phyloP scores from a whole-genome alignment of 768 basidiomycete species.

The Guyanaporus albipodus region DNA sequence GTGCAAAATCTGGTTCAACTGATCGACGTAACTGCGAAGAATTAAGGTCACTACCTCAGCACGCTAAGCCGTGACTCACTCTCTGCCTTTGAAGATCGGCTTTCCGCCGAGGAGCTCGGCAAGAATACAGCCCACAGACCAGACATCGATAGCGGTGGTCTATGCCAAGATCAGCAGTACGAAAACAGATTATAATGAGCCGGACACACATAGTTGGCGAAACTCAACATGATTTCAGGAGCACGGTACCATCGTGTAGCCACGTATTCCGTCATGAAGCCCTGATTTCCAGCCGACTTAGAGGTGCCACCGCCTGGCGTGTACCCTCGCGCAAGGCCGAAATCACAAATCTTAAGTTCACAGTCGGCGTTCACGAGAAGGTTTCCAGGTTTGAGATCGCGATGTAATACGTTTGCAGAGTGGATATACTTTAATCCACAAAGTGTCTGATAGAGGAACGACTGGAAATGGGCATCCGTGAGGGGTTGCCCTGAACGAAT shows the following conservation, averaged over 20 bases:
- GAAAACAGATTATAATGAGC: neutral
- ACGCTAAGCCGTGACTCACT: slow-evolving; percentile 49
- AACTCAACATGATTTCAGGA: slow-evolving; percentile 98
- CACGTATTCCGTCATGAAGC: slow-evolving; percentile 99
- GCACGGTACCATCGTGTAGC: slow-evolving; percentile 99
- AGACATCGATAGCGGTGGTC: slow-evolving; percentile 92
- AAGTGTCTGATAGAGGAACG: slow-evolving; percentile 97
- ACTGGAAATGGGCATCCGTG: slow-evolving; percentile 90
- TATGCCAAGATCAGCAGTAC: slow-evolving; percentile 29
- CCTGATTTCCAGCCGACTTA: slow-evolving; percentile 73
- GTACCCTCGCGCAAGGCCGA: slow-evolving; percentile 93
- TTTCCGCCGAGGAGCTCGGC: slow-evolving; percentile 92
- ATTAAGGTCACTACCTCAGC: neutral
- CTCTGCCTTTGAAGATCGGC: slow-evolving; percentile 95
- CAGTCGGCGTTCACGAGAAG: slow-evolving; percentile 97
- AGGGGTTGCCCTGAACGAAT: slow-evolving; percentile 85
- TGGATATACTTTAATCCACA: slow-evolving; percentile 99
- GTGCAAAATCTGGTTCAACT: slow-evolving; percentile 96
- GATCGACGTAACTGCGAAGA: slow-evolving; percentile 83
- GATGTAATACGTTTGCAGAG: slow-evolving; percentile 95
- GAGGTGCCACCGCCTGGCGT: slow-evolving; percentile 77
- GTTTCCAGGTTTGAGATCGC: slow-evolving; percentile 94
- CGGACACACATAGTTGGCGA: slow-evolving; percentile 80
- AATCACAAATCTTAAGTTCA: slow-evolving; percentile 98
- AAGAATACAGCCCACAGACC: slow-evolving; percentile 94